These are phyloP conservation scores for Clavariopsis aquatica DNA, from an alignment of 495 filamentous ascomycete species.

Conservation along the genomic window DNA sequence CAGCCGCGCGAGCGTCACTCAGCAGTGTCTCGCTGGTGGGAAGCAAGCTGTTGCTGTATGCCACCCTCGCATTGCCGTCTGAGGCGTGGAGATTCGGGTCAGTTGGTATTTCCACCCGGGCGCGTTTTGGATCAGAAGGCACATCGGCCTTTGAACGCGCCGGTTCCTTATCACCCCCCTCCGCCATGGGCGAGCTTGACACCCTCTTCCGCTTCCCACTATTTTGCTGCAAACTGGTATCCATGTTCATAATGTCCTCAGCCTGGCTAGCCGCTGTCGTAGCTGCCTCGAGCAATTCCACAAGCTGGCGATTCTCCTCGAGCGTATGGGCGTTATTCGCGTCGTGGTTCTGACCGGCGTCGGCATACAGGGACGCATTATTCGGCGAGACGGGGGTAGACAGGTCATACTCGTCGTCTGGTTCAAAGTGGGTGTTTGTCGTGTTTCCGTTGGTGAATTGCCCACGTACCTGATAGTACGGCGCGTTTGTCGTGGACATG, in stretches of 20 bases:
- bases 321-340: conserved; percentile 4
- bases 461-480: conserved; percentile 36
- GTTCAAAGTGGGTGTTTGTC: conserved; percentile 27
- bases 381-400: conserved; percentile 14
- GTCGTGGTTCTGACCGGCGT: conserved; percentile 17
- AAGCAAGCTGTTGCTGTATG: conserved; percentile 3
- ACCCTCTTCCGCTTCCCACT: conserved; percentile 41
- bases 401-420: conserved; percentile 27
- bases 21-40: conserved; percentile 39
- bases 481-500: conserved; percentile 31
- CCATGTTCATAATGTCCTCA: conserved; percentile 48
- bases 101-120: conserved; percentile 3
- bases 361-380: conserved; percentile 21
- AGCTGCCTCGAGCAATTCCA: conserved; percentile 56
- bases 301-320: conserved; percentile 48
- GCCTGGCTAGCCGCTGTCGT: conserved; percentile 56
- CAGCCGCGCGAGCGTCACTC: conserved; percentile 52
- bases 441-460: conserved; percentile 19
- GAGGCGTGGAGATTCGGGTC: conserved; percentile 23
- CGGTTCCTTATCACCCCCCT: neutral
- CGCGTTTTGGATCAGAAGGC: conserved; percentile 18
- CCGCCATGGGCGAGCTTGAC: conserved; percentile 14
- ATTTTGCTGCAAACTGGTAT: conserved; percentile 43
- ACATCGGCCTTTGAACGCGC: neutral
- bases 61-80: neutral